Conservation (phyloP, 768 basidiomycete species). For the Kwoniella dendrophila region DNA sequence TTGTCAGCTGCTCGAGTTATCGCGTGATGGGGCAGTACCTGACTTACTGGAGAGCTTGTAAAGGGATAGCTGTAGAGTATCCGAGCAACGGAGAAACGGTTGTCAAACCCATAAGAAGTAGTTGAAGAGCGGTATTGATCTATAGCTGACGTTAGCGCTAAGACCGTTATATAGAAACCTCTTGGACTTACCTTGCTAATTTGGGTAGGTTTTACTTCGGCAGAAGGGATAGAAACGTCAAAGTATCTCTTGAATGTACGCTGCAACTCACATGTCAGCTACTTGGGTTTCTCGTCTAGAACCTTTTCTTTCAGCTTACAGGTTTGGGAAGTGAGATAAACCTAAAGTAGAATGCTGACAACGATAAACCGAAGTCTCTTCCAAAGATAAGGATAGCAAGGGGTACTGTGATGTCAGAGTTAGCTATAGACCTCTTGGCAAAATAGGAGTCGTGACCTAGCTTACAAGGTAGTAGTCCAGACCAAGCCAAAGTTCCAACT, state of each 20-base stretch:
- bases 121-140: slow-evolving; percentile 91
- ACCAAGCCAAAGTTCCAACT: slow-evolving; percentile 79
- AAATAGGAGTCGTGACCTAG: too few relatives aligned
- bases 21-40: not conserved
- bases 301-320: slow-evolving; percentile 63
- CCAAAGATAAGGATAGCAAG: slow-evolving; percentile 84
- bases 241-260: slow-evolving; percentile 83
- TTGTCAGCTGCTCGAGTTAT: not conserved
- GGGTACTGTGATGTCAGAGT: slow-evolving; percentile 64
- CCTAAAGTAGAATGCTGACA: slow-evolving; percentile 90
- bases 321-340: slow-evolving; percentile 86
- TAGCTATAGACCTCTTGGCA: too few relatives aligned
- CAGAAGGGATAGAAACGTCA: slow-evolving; percentile 93
- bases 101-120: slow-evolving; percentile 84
- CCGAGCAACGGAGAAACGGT: slow-evolving; percentile 77
- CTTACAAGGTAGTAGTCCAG: slow-evolving; percentile 79
- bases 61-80: slow-evolving; percentile 61
- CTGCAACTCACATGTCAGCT: slow-evolving; percentile 61
- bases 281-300: slow-evolving; percentile 68
- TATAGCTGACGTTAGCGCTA: slow-evolving; percentile 52
- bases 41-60: slow-evolving; percentile 76
- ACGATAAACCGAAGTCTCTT: slow-evolving; percentile 78
- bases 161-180: not conserved
- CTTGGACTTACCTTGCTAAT: slow-evolving; percentile 75
- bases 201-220: slow-evolving; percentile 87